phyloP scores from a whole-genome alignment of 2,329 filamentous ascomycete species.

The Thielaviopsis cerberus region DNA sequence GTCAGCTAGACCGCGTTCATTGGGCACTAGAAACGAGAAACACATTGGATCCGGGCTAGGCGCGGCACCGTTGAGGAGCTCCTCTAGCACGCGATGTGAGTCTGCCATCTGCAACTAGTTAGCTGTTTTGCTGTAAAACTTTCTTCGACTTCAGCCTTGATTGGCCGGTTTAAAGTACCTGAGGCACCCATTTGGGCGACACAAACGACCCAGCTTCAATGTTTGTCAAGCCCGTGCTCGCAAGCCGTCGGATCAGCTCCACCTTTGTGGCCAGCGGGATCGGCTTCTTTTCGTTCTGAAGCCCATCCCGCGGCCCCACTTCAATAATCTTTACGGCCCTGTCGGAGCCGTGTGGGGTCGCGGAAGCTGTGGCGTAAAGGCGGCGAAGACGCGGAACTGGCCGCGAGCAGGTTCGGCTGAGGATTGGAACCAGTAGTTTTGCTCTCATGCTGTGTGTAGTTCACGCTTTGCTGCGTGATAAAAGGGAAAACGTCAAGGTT shows the following conservation, averaged over 20 bases:
- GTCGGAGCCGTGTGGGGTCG: slow-evolving; percentile 15
- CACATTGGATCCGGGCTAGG: slow-evolving; percentile 38
- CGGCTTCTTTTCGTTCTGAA: slow-evolving; percentile 63
- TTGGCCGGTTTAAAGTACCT: slow-evolving; percentile 29
- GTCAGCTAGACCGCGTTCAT: slow-evolving; percentile 50
- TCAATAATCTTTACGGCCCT: slow-evolving; percentile 50
- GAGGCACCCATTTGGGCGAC: slow-evolving; percentile 67
- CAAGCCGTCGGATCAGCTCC: slow-evolving; percentile 52
- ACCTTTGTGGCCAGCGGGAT: slow-evolving; percentile 59
- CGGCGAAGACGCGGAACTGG: slow-evolving; percentile 2
- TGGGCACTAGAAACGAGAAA: slow-evolving; percentile 69
- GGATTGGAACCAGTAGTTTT: not conserved
- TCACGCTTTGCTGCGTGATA: not conserved
- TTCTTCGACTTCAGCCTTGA: not conserved
- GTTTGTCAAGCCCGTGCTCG: slow-evolving; percentile 46
- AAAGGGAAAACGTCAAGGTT: not conserved
- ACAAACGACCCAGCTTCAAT: slow-evolving; percentile 77
- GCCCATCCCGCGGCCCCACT: slow-evolving; percentile 68
- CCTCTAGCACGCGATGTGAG: slow-evolving; percentile 53
- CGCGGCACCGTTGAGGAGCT: slow-evolving; percentile 41
- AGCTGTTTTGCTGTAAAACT: not conserved
- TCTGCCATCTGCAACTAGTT: slow-evolving; percentile 47
- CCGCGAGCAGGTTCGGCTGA: not conserved
- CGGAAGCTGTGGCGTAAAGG: slow-evolving; percentile 6
- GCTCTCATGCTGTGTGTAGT: not conserved